Evolutionary conservation across 2,329 filamentous ascomycete species (phyloP).

Genomic region (Pseudomassariella vexata): DNA sequence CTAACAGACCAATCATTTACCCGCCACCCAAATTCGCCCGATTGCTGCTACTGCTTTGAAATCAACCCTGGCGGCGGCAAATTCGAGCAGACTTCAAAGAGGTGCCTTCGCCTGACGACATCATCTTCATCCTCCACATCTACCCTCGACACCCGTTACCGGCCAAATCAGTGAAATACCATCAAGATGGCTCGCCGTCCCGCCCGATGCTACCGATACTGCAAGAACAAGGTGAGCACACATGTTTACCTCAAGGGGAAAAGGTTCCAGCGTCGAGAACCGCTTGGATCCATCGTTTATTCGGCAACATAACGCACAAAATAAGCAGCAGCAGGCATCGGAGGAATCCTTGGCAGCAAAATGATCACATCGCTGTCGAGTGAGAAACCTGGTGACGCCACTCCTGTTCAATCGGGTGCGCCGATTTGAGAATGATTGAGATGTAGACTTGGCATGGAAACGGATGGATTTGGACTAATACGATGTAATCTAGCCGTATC

Average conservation of each 20-base stretch:
- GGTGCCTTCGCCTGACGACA: constrained; percentile 19
- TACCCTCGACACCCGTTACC: constrained; percentile 26
- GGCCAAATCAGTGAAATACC: constrained; percentile 51
- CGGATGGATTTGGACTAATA: constrained; percentile 42
- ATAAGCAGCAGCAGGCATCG: too few species aligned
- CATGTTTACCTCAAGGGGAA: too few species aligned
- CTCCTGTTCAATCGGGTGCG: too few species aligned
- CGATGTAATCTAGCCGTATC: constrained; percentile 75
- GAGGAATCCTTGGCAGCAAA: too few species aligned
- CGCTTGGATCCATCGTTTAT: too few species aligned
- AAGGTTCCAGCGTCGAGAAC: too few species aligned
- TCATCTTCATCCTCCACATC: constrained; percentile 27
- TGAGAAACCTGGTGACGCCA: too few species aligned
- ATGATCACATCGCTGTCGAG: too few species aligned
- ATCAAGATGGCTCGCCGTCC: constrained; percentile 99
- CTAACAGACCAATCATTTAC: constrained; percentile 2
- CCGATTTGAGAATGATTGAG: too few species aligned
- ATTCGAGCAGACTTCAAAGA: constrained; percentile 23
- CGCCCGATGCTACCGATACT: constrained; percentile 99
- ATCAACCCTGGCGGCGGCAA: constrained; percentile 38
- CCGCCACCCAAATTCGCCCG: background rate
- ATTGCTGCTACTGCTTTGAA: constrained; percentile 41
- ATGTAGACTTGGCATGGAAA: background rate
- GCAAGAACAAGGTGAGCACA: constrained; percentile 99
- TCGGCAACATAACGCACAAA: too few species aligned